Evolutionary conservation across 139 green algal genomes (phyloP), one percentile per base, ranked within the genome.

Genomic region (Chlamydomonas schloesseri): DNA sequence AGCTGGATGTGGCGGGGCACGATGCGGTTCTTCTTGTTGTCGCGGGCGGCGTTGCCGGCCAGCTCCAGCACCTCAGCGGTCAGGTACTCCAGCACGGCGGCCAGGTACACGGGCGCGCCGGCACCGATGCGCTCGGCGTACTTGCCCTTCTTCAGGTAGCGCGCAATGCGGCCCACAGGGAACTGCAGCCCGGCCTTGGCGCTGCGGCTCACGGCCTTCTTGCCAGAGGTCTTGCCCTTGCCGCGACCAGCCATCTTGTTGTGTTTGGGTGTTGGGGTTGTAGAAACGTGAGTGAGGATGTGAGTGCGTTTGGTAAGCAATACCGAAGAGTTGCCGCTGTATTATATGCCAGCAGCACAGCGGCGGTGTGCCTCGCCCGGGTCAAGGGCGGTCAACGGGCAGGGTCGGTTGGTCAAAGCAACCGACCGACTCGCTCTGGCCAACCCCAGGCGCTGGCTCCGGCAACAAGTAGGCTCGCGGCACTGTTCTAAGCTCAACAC

Each of bases 21-120:
- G 74, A 98, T 98, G 83, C 96, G 94, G 64, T 92, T 97, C 95
- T 98, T 98, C 93, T 98, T 98, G 94, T 98, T 98, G 93, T 98
- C 96, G 64, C 96, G 92, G 62, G 96, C 93, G 64, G 96, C 96
- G 86, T 98, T 98, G 83, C 96, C 95, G 36, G 93, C 93, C 75
- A 98, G 91, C 92, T 98, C 96, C 53, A 98, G 91, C 62, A 98
- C 93, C 91, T 97, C 93, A 62, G 93, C 93, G 62, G 86, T 81
- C n/a, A 92, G 89, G 89, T 91, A 93, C 84, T 92, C 91, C 42
- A 94, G 88, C 60, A 94, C 91, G 23, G 91, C 91, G 24, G 89
- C 89, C 26, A 93, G 73, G 89, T 93, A 93, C 31, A 96, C 91
- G 34, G 93, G 93, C 14, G 93, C 93, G 71, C 90, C 93, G 73